These are phyloP conservation scores for Diplotaxis tenuifolia DNA, from an alignment of 345 rosid genomes.

Conservation along the genomic window DNA sequence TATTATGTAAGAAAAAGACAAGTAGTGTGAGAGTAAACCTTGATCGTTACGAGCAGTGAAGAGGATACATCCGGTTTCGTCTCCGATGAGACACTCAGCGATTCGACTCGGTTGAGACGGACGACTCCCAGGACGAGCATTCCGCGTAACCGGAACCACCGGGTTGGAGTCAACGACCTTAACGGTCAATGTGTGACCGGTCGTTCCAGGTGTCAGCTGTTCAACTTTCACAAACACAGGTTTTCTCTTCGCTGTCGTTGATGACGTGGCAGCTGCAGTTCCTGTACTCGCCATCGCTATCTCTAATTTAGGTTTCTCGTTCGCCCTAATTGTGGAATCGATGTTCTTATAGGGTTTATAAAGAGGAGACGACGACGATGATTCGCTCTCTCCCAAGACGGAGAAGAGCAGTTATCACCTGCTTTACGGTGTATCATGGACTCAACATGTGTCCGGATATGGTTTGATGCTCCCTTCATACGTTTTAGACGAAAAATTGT, in stretches of 20 bases:
- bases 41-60: constrained; percentile 94
- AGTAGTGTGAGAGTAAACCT: constrained; percentile 40
- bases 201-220: constrained; percentile 68
- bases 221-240: constrained; percentile 68
- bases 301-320: neutral
- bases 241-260: constrained; percentile 48
- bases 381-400: constrained; percentile 15
- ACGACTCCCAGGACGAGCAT: constrained; percentile 51
- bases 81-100: constrained; percentile 78
- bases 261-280: constrained; percentile 10
- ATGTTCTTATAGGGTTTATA: constrained; percentile 27
- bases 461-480: too few relatives aligned
- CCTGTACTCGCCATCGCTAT: constrained; percentile 34
- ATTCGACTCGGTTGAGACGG: constrained; percentile 59
- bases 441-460: neutral
- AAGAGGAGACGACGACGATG: constrained; percentile 17
- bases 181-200: constrained; percentile 61
- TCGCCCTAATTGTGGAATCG: constrained; percentile 29
- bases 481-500: too few relatives aligned
- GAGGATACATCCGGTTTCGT: constrained; percentile 65
- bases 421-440: constrained; percentile 4
- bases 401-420: constrained; percentile 11
- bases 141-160: constrained; percentile 44
- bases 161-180: constrained; percentile 54
- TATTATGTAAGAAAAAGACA: neutral